Conservation (phyloP, 2,329 filamentous ascomycete genomes). For the Monilinia polystroma region DNA sequence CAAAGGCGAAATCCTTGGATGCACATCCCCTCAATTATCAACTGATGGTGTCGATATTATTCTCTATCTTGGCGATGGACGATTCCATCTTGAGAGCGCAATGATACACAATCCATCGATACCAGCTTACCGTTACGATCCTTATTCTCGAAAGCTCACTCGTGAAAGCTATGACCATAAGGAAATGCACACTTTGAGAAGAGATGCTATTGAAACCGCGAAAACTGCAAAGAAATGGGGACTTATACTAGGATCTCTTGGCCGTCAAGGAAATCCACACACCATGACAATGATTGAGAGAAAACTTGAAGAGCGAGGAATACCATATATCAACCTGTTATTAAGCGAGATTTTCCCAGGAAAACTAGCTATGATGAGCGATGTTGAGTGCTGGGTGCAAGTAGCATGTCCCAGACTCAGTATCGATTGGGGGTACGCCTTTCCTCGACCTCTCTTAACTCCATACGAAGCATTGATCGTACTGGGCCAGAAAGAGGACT, state of each 20-base stretch:
- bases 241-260: constrained; percentile 87
- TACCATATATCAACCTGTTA: constrained; percentile 81
- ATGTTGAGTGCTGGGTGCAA: constrained; percentile 98
- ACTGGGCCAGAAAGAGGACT: constrained; percentile 75
- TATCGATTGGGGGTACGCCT: constrained; percentile 99
- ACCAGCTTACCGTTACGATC: constrained; percentile 93
- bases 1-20: constrained; percentile 96
- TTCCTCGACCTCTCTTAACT: constrained; percentile 81
- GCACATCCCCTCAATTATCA: constrained; percentile 76
- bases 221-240: constrained; percentile 85
- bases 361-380: constrained; percentile 87
- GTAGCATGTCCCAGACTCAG: constrained; percentile 95
- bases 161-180: constrained; percentile 89
- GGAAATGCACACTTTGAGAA: constrained; percentile 81
- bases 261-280: constrained; percentile 92
- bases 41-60: constrained; percentile 69
- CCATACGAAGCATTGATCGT: constrained; percentile 94
- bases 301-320: constrained; percentile 66
- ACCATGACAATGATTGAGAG: constrained; percentile 85
- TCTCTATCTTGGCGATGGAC: constrained; percentile 85
- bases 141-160: constrained; percentile 88
- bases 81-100: constrained; percentile 95
- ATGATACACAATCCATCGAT: constrained; percentile 97
- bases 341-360: constrained; percentile 96
- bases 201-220: constrained; percentile 73